Percentiles rank a stretch among this genome's conserved stretches.
Evolutionary conservation across 371 early-diverging fungal genomes (phyloP).

Genomic region (Mucor circinelloides): DNA sequence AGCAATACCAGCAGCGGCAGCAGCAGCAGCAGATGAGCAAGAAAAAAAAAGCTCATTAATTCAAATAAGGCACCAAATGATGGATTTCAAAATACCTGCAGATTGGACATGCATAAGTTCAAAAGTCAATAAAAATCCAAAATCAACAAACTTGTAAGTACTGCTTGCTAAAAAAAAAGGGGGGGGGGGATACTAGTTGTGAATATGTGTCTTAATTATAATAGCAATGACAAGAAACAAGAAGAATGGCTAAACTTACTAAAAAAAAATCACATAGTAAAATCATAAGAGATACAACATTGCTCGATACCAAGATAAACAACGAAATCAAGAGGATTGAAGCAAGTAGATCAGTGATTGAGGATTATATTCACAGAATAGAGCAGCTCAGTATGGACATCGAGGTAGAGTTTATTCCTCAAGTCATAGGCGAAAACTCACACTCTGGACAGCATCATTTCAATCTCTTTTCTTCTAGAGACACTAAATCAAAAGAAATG

Average conservation of each 20-base stretch:
- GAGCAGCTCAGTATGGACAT: neutral
- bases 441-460: neutral
- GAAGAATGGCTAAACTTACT: constrained; percentile 12
- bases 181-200: neutral
- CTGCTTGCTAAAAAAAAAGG: neutral
- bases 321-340: neutral
- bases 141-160: neutral
- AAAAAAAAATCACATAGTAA: neutral
- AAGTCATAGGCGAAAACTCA: neutral
- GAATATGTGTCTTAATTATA: neutral
- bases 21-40: neutral
- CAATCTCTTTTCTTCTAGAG: neutral
- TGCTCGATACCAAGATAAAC: neutral
- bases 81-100: constrained; percentile 15
- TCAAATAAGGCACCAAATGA: constrained; percentile 9
- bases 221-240: neutral
- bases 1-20: neutral
- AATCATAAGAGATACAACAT: neutral
- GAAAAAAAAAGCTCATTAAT: neutral
- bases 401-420: neutral
- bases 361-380: neutral
- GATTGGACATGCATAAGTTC: constrained; percentile 16
- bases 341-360: neutral
- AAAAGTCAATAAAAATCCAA: constrained; percentile 3
- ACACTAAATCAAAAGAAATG: neutral